Conservation (phyloP, 192 early-diverging fungal genomes). For the Phycomyces blakesleeanus region DNA sequence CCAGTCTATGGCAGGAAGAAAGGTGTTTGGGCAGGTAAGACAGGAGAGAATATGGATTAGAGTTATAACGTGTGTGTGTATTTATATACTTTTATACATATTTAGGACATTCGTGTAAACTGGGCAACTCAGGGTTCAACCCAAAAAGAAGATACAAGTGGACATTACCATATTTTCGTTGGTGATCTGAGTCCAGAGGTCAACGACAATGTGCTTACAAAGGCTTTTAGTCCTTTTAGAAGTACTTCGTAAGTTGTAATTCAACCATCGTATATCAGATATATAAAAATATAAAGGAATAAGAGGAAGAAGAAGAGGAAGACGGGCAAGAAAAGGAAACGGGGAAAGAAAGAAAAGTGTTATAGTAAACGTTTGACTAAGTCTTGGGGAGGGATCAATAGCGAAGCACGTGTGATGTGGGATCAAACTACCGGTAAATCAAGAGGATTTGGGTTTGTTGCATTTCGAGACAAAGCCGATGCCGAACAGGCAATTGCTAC, state of each 20-base stretch:
- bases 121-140: slow-evolving; percentile 23
- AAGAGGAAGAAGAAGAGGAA: too few species aligned
- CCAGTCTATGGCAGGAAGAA: slow-evolving; percentile 67
- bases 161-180: slow-evolving; percentile 84
- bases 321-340: too few species aligned
- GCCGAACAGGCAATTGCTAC: slow-evolving; percentile 79
- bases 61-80: neutral
- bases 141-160: slow-evolving; percentile 29
- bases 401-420: slow-evolving; percentile 92
- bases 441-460: slow-evolving; percentile 87
- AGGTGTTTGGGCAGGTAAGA: slow-evolving; percentile 56
- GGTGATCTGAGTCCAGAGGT: slow-evolving; percentile 88
- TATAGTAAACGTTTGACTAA: neutral
- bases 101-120: slow-evolving; percentile 29
- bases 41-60: neutral
- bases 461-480: slow-evolving; percentile 82
- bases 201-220: slow-evolving; percentile 72
- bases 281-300: too few species aligned
- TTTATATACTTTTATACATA: neutral
- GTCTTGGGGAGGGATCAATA: slow-evolving; percentile 17
- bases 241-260: slow-evolving; percentile 59
- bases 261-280: neutral
- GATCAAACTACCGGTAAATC: slow-evolving; percentile 84
- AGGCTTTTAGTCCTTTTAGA: slow-evolving; percentile 73
- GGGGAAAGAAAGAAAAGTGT: too few species aligned